Evolutionary conservation across 2,329 filamentous ascomycete species (phyloP).

Genomic region (Colletotrichum graminicola): DNA sequence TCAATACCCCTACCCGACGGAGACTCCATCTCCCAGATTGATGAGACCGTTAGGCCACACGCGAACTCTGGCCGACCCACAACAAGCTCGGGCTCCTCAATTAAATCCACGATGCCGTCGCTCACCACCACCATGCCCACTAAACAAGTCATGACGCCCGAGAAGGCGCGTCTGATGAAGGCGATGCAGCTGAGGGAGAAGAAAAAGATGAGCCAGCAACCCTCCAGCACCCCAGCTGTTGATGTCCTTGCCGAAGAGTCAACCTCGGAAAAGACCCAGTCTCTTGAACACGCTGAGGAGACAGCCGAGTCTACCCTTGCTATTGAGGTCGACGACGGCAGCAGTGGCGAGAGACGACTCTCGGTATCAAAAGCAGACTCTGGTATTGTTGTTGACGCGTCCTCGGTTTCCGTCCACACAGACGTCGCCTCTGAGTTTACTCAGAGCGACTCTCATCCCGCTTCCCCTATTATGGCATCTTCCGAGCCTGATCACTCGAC

Average conservation of each 20-base stretch:
- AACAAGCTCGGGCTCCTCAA: slow-evolving; percentile 60
- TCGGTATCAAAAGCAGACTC: slow-evolving; percentile 65
- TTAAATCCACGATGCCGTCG: slow-evolving; percentile 54
- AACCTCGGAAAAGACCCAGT: slow-evolving; percentile 39
- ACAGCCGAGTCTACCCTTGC: slow-evolving; percentile 43
- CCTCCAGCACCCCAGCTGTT: slow-evolving; percentile 45
- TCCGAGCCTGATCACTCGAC: slow-evolving; percentile 72
- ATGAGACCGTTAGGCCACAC: slow-evolving; percentile 49
- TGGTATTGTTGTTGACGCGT: slow-evolving; percentile 63
- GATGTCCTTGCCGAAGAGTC: slow-evolving; percentile 46
- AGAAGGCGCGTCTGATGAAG: slow-evolving; percentile 94
- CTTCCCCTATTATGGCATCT: slow-evolving; percentile 65
- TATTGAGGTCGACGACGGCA: slow-evolving; percentile 43
- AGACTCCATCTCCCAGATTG: slow-evolving; percentile 46
- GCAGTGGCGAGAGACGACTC: slow-evolving; percentile 50
- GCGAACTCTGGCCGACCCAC: slow-evolving; percentile 54
- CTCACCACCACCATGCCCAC: slow-evolving; percentile 53
- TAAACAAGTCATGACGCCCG: slow-evolving; percentile 77
- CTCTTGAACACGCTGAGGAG: slow-evolving; percentile 44
- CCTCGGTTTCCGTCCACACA: slow-evolving; percentile 55
- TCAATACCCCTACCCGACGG: slow-evolving; percentile 53
- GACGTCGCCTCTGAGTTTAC: slow-evolving; percentile 63
- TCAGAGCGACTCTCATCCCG: slow-evolving; percentile 68
- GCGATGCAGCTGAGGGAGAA: slow-evolving; percentile 91
- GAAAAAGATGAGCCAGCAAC: slow-evolving; percentile 63